phyloP scores from a whole-genome alignment of 2,329 filamentous ascomycete genomes.

The Xylariales sp. region DNA sequence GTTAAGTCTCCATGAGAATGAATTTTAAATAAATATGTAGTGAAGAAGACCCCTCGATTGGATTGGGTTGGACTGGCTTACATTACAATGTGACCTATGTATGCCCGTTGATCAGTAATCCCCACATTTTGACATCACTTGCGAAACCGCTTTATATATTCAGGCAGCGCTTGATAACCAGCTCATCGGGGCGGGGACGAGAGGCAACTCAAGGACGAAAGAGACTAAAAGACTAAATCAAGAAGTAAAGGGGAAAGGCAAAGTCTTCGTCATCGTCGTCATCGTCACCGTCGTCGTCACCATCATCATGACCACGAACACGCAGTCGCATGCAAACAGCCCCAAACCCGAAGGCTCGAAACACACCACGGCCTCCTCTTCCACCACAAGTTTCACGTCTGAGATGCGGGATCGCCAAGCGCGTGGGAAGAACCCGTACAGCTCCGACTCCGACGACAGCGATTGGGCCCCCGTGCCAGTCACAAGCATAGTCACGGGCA shows the following conservation, averaged over 20 bases:
- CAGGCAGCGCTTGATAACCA: not conserved
- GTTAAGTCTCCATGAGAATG: not conserved
- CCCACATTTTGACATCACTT: slow-evolving; percentile 3
- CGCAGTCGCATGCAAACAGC: slow-evolving; percentile 1
- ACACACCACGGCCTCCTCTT: not conserved
- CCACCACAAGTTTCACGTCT: slow-evolving; percentile 54
- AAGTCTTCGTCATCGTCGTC: too few relatives aligned
- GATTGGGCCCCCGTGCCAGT: slow-evolving; percentile 6
- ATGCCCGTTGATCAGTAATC: not conserved
- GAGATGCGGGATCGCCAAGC: slow-evolving; percentile 69
- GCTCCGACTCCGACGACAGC: slow-evolving; percentile 45
- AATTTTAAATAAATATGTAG: not conserved
- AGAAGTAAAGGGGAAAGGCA: not conserved
- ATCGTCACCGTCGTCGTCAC: too few relatives aligned
- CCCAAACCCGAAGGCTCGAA: slow-evolving; percentile 15
- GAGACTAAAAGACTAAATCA: too few relatives aligned
- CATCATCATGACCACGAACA: not conserved
- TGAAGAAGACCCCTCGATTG: not conserved
- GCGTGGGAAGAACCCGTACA: slow-evolving; percentile 67
- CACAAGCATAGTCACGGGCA: too few relatives aligned
- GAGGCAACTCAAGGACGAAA: too few relatives aligned
- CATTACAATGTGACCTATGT: not conserved
- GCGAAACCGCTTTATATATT: not conserved
- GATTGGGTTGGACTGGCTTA: not conserved
- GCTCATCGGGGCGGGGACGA: too few relatives aligned